These are phyloP conservation scores for Penicillium chermesinum DNA, from an alignment of 495 filamentous ascomycete genomes.

Conservation along the genomic window DNA sequence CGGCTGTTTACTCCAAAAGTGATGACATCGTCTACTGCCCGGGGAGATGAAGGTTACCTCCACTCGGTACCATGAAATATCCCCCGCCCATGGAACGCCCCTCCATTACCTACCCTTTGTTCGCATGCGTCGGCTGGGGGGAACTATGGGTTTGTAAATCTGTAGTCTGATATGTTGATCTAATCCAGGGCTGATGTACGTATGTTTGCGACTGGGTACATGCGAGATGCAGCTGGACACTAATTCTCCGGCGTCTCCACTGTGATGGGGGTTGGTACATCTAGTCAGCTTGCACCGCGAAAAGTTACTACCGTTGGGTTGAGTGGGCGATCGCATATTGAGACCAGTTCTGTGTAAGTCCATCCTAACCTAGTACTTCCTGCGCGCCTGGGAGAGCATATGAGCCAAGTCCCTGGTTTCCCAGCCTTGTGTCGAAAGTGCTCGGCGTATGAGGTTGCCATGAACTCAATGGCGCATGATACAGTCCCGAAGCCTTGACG, in stretches of 20 bases:
- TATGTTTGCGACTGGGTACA: not conserved
- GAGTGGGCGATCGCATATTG: no score
- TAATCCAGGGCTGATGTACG: not conserved
- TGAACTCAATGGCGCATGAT: not conserved
- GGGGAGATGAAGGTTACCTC: slow-evolving; percentile 3
- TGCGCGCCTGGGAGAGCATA: no score
- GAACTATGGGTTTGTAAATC: no score
- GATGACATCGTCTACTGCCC: slow-evolving; percentile 22
- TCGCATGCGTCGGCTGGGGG: slow-evolving; percentile 12
- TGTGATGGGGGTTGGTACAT: not conserved
- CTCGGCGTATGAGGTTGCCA: not conserved
- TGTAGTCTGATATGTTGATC: slow-evolving; percentile 5
- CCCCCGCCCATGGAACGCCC: slow-evolving; percentile 17
- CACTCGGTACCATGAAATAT: not conserved
- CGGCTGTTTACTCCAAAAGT: slow-evolving; percentile 6
- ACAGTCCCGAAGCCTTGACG: no score
- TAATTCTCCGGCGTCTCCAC: slow-evolving; percentile 28
- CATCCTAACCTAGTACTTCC: no score
- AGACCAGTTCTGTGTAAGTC: no score
- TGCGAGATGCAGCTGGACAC: slow-evolving; percentile 5
- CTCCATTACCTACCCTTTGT: slow-evolving; percentile 11
- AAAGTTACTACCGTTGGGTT: not conserved
- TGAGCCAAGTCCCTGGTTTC: no score
- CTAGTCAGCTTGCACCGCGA: slow-evolving; percentile 1
- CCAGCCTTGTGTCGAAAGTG: not conserved